Conservation (phyloP, 176 grass and related monocot species). For the Zizania latifolia region DNA sequence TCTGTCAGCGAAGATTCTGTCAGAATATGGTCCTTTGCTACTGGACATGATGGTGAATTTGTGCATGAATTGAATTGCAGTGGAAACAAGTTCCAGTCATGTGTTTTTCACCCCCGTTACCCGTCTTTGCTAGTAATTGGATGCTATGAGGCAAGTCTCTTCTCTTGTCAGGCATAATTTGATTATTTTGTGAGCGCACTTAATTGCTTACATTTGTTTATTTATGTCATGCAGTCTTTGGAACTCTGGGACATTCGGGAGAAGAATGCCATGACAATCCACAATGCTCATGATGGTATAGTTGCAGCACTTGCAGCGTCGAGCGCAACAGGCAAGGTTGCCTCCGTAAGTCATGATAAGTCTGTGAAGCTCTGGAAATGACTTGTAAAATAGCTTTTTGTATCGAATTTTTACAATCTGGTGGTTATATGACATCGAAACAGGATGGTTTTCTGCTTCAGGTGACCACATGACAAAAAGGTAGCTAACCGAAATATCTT, state of each 20-base stretch:
- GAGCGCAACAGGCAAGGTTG: conserved; percentile 68
- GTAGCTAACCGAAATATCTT: conserved; percentile 24
- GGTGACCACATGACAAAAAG: conserved; percentile 31
- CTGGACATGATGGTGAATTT: conserved; percentile 73
- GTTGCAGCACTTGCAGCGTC: conserved; percentile 78
- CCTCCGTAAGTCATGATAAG: conserved; percentile 87
- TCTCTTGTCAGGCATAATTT: background rate
- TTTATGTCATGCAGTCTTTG: conserved; percentile 65
- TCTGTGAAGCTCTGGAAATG: conserved; percentile 91
- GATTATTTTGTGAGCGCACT: background rate
- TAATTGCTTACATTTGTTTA: background rate
- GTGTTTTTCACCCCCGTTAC: conserved; percentile 80
- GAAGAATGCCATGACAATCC: conserved; percentile 66
- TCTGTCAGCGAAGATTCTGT: conserved; percentile 93
- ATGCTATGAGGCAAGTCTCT: conserved; percentile 75
- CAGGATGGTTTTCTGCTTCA: conserved; percentile 25
- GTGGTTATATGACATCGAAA: conserved; percentile 31
- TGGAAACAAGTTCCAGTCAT: conserved; percentile 88
- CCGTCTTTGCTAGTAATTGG: conserved; percentile 76
- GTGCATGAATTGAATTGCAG: conserved; percentile 70
- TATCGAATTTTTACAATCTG: conserved; percentile 10
- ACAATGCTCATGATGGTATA: conserved; percentile 68
- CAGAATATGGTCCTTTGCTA: conserved; percentile 73
- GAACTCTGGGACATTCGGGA: conserved; percentile 93
- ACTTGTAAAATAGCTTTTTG: conserved; percentile 24